phyloP scores from a whole-genome alignment of 108 stramenopile species.

The Mediolabrus comicus region DNA sequence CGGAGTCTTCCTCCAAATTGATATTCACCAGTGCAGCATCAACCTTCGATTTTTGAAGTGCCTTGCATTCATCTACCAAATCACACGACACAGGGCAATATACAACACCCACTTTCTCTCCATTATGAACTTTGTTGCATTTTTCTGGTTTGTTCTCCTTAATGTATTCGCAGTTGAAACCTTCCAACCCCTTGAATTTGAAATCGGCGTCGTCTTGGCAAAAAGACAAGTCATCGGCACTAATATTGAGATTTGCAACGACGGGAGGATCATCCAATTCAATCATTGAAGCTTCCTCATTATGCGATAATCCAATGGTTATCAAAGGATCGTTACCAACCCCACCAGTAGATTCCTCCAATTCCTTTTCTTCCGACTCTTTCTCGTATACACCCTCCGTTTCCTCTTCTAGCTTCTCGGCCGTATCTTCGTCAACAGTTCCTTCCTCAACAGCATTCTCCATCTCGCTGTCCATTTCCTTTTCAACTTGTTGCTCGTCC shows the following conservation, averaged over 20 bases:
- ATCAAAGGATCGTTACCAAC: neutral
- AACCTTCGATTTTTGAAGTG: neutral
- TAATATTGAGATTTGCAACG: neutral
- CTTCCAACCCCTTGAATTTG: constrained; percentile 18
- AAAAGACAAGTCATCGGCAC: neutral
- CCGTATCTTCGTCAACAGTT: constrained; percentile 5
- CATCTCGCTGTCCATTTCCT: constrained; percentile 6
- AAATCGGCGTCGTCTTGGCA: constrained; percentile 17
- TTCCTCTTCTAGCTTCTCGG: constrained; percentile 7
- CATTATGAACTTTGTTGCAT: constrained; percentile 21
- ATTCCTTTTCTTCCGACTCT: constrained; percentile 2
- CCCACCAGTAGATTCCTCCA: neutral
- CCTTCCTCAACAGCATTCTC: neutral
- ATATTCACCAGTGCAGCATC: neutral
- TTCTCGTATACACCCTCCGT: constrained; percentile 8
- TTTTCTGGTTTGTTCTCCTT: constrained; percentile 22
- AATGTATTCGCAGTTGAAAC: constrained; percentile 33
- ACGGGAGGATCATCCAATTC: constrained; percentile 7
- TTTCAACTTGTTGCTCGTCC: constrained; percentile 2
- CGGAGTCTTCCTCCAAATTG: neutral
- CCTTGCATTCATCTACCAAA: constrained; percentile 18
- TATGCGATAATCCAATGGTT: constrained; percentile 1
- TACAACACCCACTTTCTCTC: constrained; percentile 18
- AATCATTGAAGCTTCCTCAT: neutral
- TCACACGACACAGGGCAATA: constrained; percentile 27